Evolutionary conservation across 2,329 filamentous ascomycete genomes (phyloP).

Genomic region (Raffaelea deltoideospora): DNA sequence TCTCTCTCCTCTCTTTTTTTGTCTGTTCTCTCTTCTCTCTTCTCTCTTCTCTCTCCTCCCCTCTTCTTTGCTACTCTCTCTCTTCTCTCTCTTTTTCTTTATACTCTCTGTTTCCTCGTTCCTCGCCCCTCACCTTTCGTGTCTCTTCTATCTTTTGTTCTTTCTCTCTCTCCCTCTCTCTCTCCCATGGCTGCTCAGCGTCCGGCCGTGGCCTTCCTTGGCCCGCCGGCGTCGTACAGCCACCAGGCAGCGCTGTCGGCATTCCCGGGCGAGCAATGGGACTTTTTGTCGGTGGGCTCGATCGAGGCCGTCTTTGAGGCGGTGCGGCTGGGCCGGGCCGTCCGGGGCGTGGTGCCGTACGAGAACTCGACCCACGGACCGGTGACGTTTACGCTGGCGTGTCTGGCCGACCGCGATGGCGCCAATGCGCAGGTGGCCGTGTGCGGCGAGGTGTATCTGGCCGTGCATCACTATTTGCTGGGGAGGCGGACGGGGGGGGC

Average conservation of each 20-base stretch:
- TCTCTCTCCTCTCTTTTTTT: no score
- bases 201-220: constrained; percentile 13
- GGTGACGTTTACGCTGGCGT: constrained; percentile 79
- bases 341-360: constrained; percentile 76
- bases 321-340: constrained; percentile 50
- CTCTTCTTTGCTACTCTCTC: no score
- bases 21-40: no score
- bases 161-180: no score
- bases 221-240: constrained; percentile 13
- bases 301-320: constrained; percentile 59
- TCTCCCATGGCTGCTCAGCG: background rate
- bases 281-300: constrained; percentile 32
- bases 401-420: constrained; percentile 60
- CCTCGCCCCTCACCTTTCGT: no score
- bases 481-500: constrained; percentile 24
- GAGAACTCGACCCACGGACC: constrained; percentile 94
- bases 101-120: no score
- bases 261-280: constrained; percentile 32
- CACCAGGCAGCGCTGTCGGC: constrained; percentile 19
- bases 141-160: no score
- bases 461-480: constrained; percentile 78
- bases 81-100: no score
- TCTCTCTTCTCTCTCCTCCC: no score
- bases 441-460: constrained; percentile 70
- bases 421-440: constrained; percentile 56